Percentiles rank a stretch among this genome's conserved stretches.
These are phyloP conservation scores for Cladorrhinum sp. DNA, from an alignment of 2,329 filamentous ascomycete species.

Conservation along the genomic window DNA sequence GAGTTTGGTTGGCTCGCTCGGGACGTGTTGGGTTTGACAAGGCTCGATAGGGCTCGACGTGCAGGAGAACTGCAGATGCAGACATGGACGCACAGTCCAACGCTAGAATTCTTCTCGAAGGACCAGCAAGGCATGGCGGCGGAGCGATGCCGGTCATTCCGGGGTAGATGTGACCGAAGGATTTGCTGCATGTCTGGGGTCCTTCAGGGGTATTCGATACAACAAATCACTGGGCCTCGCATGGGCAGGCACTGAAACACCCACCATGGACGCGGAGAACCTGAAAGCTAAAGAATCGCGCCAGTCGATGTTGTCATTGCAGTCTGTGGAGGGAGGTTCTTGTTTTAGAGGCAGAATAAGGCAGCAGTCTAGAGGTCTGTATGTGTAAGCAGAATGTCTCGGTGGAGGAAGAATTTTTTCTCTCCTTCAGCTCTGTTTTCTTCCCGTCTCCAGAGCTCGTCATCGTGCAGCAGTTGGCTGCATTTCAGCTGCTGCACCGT, in stretches of 20 bases:
- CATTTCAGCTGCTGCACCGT: conserved; percentile 1
- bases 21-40: neutral
- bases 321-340: neutral
- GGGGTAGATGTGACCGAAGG: conserved; percentile 20
- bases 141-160: conserved; percentile 21
- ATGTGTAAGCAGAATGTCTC: neutral
- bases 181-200: conserved; percentile 8
- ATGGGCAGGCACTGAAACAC: conserved; percentile 12
- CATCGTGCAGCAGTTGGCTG: conserved; percentile 8
- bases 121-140: conserved; percentile 24
- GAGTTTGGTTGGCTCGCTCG: neutral
- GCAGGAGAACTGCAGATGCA: conserved; percentile 4
- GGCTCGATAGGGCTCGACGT: neutral
- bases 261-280: neutral
- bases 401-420: neutral
- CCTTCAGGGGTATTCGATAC: conserved; percentile 16
- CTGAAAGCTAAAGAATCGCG: neutral
- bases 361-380: neutral
- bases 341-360: neutral
- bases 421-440: neutral
- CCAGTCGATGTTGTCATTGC: neutral
- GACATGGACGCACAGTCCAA: conserved; percentile 20
- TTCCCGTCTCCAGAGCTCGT: conserved; percentile 2
- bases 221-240: neutral
- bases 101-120: conserved; percentile 39